Evolutionary conservation across 495 filamentous ascomycete species (phyloP), one percentile per base, ranked within the genome.

Genomic region (Cryomyces antarcticus): DNA sequence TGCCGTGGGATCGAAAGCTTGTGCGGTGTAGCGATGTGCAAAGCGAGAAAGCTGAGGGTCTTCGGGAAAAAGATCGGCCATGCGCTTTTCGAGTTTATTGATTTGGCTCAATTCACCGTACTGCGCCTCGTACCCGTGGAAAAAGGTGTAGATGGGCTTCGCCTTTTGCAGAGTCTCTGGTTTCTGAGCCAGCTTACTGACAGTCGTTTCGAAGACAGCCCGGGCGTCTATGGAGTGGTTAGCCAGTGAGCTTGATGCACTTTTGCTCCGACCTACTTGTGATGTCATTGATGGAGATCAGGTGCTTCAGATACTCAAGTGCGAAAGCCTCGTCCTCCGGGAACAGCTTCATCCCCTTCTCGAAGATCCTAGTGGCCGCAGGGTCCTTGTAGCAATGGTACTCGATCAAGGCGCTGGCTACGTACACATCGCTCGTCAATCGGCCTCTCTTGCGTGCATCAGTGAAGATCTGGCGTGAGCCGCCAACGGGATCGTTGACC

Each of bases 371-470:
- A 30, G 78, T 80, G 5, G 84, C 88, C 0, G 87, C 80, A 3
- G 75, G 72, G 46, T 96, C 89, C 52, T 93, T 86, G 58, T 97
- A 97, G 49, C 89, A 89, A 52, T 86, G 77, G 58, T 89, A 87
- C 52, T 97, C 89, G 51, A 96, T 80, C 43, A 93, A 68, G 28
- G 89, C 88, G 52, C 77, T 80, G 6, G 82, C 88, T 43, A 93
- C 77, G 55, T 96, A 97, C 13, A 94, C 83, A 58, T 94, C 89
- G 48, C 82, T 86, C 12, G 79, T 92, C 30, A 97, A 72, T 28
- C 82, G 78, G 27, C 89, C 89, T 46, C 75, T 71, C 47, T 77
- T 78, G 11, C 89, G 71, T 41, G 89, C 84, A 58, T 96, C 85
- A 6, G 72, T 70, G 55, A 97, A 95, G 11, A 89, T 71, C 49